Evolutionary conservation across 495 filamentous ascomycete species (phyloP), one percentile per base, ranked within the genome.

Genomic region (Penicillium daleae): DNA sequence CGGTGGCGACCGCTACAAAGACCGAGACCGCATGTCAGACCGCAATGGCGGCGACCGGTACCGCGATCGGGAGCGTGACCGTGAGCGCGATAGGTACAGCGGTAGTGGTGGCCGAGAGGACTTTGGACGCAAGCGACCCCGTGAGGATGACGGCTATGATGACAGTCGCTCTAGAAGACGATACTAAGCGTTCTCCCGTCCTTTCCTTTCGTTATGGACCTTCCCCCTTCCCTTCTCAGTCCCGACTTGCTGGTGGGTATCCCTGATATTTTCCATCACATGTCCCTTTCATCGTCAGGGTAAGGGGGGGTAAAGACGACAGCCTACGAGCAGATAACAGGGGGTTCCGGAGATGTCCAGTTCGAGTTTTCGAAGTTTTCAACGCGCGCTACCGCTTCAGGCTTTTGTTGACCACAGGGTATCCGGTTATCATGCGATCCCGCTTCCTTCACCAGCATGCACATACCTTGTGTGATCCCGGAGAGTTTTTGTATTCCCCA

Each of bases 101-200:
- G 87, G 81, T 19, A 35, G 87, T 19, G 54, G 87, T 63, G 85
- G 81, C 64, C 79, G 87, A 48, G 90, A 92, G 63, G 78, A 85
- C 56, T 71, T 75, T 56, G 78, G 78, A 63, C 78, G 85, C 60
- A 89, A 88, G 75, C 80, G 86, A 66, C 70, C 78, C 62, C 80
- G 85, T 71, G 81, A 83, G 53, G 79, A 80, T 69, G 81, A 86
- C 70, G 75, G 85, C 63, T 87, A 92, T 71, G 90, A 94, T 66
- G 91, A 95, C 74, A 86, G 90, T 39, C 86, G 92, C 59, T 90
- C 87, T 71, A 84, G 91, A 69, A 86, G 90, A 74, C 88, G 91
- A 69, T 93, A 93, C 80, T 92, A 81, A 79, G 57, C 57, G 24
- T 56, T 62, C 29, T 31, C 21, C 3, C 6, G 26, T 56, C 63